Conservation (phyloP, 2,329 filamentous ascomycete genomes). For the Fusarium torreyae region DNA sequence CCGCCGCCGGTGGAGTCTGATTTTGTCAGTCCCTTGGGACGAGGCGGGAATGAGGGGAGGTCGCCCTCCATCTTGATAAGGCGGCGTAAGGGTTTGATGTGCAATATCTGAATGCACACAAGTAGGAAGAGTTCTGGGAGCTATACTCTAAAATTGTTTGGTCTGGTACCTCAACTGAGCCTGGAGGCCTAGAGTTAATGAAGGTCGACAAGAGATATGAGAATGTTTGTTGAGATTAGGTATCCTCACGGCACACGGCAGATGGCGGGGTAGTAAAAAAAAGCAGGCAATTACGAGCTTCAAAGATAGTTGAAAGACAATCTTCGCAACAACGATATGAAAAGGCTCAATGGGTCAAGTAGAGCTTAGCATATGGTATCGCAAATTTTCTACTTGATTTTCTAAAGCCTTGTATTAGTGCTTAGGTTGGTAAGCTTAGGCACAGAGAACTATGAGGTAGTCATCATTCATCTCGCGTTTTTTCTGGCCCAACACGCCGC, state of each 20-base stretch:
- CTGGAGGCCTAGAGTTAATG: no score
- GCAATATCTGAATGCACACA: not conserved
- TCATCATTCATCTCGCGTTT: not conserved
- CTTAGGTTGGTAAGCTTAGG: no score
- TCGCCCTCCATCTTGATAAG: conserved; percentile 46
- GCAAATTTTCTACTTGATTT: no score
- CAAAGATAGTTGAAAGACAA: no score
- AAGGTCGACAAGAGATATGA: not conserved
- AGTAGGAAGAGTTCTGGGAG: not conserved
- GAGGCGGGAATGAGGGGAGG: conserved; percentile 32
- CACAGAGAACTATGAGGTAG: no score
- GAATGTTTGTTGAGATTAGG: conserved; percentile 14
- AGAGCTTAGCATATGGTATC: no score
- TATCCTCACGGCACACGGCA: not conserved
- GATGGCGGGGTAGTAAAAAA: conserved; percentile 35
- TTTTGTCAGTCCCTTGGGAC: conserved; percentile 52
- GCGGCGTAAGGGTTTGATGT: not conserved
- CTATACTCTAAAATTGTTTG: not conserved
- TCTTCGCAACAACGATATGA: no score
- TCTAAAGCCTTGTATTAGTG: no score
- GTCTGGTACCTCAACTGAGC: no score
- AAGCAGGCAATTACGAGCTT: conserved; percentile 6
- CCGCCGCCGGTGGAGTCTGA: conserved; percentile 53
- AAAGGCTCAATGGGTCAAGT: no score
- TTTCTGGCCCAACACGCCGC: not conserved